Conservation (phyloP, 208 protist species). For the Leishmania lainsoni region DNA sequence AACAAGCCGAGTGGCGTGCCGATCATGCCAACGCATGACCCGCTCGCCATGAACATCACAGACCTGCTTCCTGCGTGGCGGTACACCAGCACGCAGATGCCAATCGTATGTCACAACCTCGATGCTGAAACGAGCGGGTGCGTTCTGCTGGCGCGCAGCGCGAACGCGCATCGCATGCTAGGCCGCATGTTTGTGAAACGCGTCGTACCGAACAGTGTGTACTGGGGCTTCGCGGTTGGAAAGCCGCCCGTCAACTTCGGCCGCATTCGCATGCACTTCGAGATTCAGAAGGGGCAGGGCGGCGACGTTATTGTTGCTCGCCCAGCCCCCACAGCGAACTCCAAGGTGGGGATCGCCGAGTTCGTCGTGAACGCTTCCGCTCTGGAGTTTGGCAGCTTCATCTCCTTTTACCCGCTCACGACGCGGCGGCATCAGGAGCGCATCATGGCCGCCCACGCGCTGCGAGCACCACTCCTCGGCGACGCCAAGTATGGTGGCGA, state of each 20-base stretch:
- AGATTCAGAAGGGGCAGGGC: constrained; percentile 72
- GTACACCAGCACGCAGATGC: constrained; percentile 77
- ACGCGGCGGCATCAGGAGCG: constrained; percentile 89
- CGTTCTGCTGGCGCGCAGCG: constrained; percentile 86
- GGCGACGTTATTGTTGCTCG: constrained; percentile 82
- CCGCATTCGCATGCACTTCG: constrained; percentile 93
- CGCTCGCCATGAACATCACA: constrained; percentile 86
- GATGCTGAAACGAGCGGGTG: constrained; percentile 91
- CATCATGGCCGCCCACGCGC: constrained; percentile 90
- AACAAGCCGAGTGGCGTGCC: constrained; percentile 93
- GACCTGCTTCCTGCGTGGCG: constrained; percentile 89
- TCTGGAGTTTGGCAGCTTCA: constrained; percentile 86
- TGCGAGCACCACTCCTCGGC: constrained; percentile 90
- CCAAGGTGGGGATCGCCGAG: constrained; percentile 87
- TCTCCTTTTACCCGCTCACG: constrained; percentile 92
- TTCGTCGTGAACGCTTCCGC: constrained; percentile 91
- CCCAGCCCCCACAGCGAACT: constrained; percentile 70
- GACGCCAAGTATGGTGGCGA: constrained; percentile 93
- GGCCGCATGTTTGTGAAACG: constrained; percentile 89
- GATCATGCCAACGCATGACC: constrained; percentile 87
- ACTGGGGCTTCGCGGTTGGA: constrained; percentile 91
- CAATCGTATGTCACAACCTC: constrained; percentile 90
- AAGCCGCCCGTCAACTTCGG: constrained; percentile 88
- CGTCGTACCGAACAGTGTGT: constrained; percentile 92
- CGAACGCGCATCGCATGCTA: constrained; percentile 85